Percentiles rank a stretch among this genome's conserved stretches.
Evolutionary conservation across 1,139 yeast genomes (phyloP).

Genomic region (Geotrichum citri-aurantii): DNA sequence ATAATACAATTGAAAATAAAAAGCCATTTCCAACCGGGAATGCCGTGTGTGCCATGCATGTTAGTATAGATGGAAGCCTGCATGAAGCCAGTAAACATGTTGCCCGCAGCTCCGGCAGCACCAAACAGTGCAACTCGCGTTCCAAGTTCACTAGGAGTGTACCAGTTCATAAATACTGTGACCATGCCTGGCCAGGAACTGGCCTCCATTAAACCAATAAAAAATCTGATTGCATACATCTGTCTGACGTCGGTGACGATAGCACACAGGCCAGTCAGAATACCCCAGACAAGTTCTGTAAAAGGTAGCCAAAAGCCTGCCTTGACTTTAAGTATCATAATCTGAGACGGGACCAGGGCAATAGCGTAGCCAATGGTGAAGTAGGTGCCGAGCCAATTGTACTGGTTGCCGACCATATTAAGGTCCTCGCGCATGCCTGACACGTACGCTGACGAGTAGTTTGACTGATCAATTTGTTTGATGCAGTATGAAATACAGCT

Average conservation of each 20-base stretch:
- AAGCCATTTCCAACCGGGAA: constrained; percentile 12
- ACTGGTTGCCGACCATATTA: constrained; percentile 48
- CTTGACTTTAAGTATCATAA: constrained; percentile 46
- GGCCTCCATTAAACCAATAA: constrained; percentile 53
- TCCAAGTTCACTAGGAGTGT: constrained; percentile 24
- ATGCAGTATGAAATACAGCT: constrained; percentile 8
- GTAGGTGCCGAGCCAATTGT: constrained; percentile 48
- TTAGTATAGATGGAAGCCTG: constrained; percentile 40
- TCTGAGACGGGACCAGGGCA: constrained; percentile 51
- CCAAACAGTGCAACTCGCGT: constrained; percentile 16
- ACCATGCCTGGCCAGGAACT: constrained; percentile 57
- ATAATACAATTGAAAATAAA: constrained; percentile 10
- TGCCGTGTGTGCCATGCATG: constrained; percentile 33
- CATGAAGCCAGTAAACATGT: constrained; percentile 46
- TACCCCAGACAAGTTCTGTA: constrained; percentile 54
- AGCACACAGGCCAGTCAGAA: constrained; percentile 49
- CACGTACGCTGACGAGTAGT: constrained; percentile 46
- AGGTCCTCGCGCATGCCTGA: constrained; percentile 58
- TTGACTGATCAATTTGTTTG: constrained; percentile 32
- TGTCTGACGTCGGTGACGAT: constrained; percentile 41
- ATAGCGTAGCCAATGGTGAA: constrained; percentile 48
- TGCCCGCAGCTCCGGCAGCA: constrained; percentile 31
- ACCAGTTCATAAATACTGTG: constrained; percentile 51
- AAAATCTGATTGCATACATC: constrained; percentile 51
- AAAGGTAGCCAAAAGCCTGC: constrained; percentile 45